phyloP scores from a whole-genome alignment of 192 early-diverging fungal genomes.

The Kickxella alabastrina region DNA sequence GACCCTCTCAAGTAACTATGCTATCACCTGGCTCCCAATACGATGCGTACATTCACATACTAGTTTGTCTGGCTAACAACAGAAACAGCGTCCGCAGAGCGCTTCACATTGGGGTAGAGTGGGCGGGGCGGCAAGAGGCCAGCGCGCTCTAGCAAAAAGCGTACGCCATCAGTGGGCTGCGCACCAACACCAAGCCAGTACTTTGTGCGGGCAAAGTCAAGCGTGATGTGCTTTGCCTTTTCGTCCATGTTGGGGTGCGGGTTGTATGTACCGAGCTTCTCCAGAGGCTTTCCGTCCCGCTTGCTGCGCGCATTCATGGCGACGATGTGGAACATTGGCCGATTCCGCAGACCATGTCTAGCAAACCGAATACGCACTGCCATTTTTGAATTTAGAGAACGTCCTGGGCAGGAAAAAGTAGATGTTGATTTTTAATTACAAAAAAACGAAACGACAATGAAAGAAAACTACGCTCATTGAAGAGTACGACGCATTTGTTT shows the following conservation, averaged over 20 bases:
- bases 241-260: slow-evolving; percentile 69
- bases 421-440: neutral
- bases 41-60: too few relatives aligned
- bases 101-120: slow-evolving; percentile 35
- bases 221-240: slow-evolving; percentile 77
- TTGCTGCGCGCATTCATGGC: slow-evolving; percentile 75
- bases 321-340: slow-evolving; percentile 94
- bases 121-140: slow-evolving; percentile 46
- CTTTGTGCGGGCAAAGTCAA: slow-evolving; percentile 86
- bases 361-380: slow-evolving; percentile 85
- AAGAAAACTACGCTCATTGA: too few relatives aligned
- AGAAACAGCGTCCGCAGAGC: slow-evolving; percentile 13
- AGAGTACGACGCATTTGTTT: too few relatives aligned
- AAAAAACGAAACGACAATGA: neutral
- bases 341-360: slow-evolving; percentile 82
- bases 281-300: slow-evolving; percentile 86
- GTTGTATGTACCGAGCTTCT: slow-evolving; percentile 87
- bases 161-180: slow-evolving; percentile 90
- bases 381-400: slow-evolving; percentile 38
- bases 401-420: neutral
- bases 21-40: too few relatives aligned
- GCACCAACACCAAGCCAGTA: slow-evolving; percentile 98
- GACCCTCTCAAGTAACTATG: too few relatives aligned
- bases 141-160: slow-evolving; percentile 67
- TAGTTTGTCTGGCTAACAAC: neutral